Base-by-base conservation (phyloP, 805 yeast genomes). In the Kodamaea leandrae region DNA sequence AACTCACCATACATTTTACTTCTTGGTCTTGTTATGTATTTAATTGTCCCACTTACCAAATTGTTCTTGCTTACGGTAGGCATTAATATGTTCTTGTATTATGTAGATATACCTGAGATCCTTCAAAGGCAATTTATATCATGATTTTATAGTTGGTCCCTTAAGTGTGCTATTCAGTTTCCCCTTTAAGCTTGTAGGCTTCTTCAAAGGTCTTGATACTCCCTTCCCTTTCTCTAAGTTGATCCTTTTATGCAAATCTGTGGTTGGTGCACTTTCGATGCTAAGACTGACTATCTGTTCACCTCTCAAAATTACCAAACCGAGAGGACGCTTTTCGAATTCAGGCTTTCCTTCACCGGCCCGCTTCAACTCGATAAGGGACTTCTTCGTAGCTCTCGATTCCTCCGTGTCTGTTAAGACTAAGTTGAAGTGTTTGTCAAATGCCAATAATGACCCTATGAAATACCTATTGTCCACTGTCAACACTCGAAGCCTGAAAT, bases 341-440 rank as follows among this genome's bases (percentile, higher is more conserved):
- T 69, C 71, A 45, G 9, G 74, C 39, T 51, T 45, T 4, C 56
- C 49, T n/a, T 45, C 41, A 2, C 41, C 45, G 17, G 26, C 44
- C 45, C 53, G 63, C 47, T 58, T 64, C 51, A 69, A 58, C 46
- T 58, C 66, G 16, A 47, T 56, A 46, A 45, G 58, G 38, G 86
- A 74, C 46, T 80, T 80, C 51, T 80, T 82, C 4, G 95, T 80
- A 8, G 82, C 63, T 49, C 97, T 72, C 53, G 80, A 80, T 58
- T 91, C 99, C 53, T 86, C 89, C 30, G 93, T 78, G 48, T 90
- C 93, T 9, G 85, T 75, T 23, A 91, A 66, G 10, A 93, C 96
- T 13, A 91, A 58, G 60, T 91, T 91, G 83, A 90, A 82, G 58
- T 83, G 85, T 56, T 83, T 83, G 61, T 93, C 99, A 60, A 87